phyloP scores from a whole-genome alignment of 2,329 filamentous ascomycete genomes.

The Clarireedia hainanense region DNA sequence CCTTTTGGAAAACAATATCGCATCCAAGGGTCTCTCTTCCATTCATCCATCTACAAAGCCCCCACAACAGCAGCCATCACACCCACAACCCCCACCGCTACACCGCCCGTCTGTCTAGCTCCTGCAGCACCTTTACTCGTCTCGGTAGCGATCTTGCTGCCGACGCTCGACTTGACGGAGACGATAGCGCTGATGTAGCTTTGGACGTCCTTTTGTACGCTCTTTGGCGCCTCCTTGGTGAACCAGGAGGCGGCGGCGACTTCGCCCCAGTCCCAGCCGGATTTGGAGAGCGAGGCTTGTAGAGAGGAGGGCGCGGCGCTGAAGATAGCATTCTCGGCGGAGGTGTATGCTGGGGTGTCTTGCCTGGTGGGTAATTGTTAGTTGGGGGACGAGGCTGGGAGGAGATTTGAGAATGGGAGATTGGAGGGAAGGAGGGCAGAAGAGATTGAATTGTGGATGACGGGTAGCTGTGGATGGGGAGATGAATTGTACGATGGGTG shows the following conservation, averaged over 20 bases:
- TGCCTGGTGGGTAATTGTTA: slow-evolving; percentile 13
- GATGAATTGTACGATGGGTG: too few species aligned
- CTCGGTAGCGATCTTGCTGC: slow-evolving; percentile 15
- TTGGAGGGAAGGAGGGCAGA: too few species aligned
- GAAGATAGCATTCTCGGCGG: slow-evolving; percentile 15
- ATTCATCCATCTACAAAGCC: neutral
- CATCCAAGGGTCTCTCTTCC: too few species aligned
- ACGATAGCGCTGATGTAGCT: slow-evolving; percentile 11
- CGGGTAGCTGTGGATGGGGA: too few species aligned
- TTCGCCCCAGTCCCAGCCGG: slow-evolving; percentile 10
- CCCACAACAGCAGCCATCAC: slow-evolving; percentile 9
- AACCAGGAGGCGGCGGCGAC: slow-evolving; percentile 18
- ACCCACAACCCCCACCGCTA: slow-evolving; percentile 10
- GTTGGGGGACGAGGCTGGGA: neutral
- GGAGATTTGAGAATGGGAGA: neutral
- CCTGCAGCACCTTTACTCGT: slow-evolving; percentile 11
- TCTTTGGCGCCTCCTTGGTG: slow-evolving; percentile 15
- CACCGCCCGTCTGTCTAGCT: slow-evolving; percentile 2
- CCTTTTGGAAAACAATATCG: too few species aligned
- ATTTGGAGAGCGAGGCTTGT: slow-evolving; percentile 9
- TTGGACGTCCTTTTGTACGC: slow-evolving; percentile 14
- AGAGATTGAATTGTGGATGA: too few species aligned
- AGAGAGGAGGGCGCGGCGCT: slow-evolving; percentile 15
- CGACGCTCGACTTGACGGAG: slow-evolving; percentile 5
- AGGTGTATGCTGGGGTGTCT: slow-evolving; percentile 13